Base-by-base conservation (phyloP, 2,329 filamentous ascomycete species). In the Exophiala mesophila region DNA sequence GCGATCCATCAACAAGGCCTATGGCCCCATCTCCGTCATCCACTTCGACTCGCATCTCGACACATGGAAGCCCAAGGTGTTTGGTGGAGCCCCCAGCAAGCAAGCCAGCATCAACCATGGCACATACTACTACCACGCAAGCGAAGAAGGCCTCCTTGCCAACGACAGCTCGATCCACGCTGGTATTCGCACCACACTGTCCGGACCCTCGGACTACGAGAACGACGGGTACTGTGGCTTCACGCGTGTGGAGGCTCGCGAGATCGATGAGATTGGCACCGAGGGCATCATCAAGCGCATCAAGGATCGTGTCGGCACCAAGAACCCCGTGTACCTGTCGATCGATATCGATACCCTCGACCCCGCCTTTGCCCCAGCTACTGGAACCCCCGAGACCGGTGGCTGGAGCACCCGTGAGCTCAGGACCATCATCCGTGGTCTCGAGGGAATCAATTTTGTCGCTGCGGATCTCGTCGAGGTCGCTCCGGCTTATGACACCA, bases 321-420 rank as follows among this genome's bases (percentile, higher is more conserved):
- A 45, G 26, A 81, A 80, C 47, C 86, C 86, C 0, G 84, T 92
- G 0, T 94, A 94, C 59, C 66, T 94, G 21, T 85, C 79, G 5
- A 82, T 94, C 34, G 88, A 95, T 59, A 94, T 94, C 55, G 88
- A 94, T 59, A 88, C 86, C 1, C 71, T 94, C 3, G 88, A 94
- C 60, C 88, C 88, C 5, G 85, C 85, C 4, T 90, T 65, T 42
- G 65, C 67, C 3, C 67, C 66, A 6, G 67, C 62, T 17, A 80
- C 77, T 0, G 77, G 78, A 2, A 80, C 78, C 1, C 70, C 76
- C 7, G 78, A 81, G 55, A 74, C 76, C 2, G 77, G 77, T 33
- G 78, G 77, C 3, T 81, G 77, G 77, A 72, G 69, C 1, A 79
- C 76, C 0, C 67, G 78, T 26, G 77, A 81, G 53, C 59, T 81